A percentile compares a stretch with the other conserved stretches of the same genome.
Conservation (phyloP, 2,329 filamentous ascomycete genomes). For the Bipolaris cookei region DNA sequence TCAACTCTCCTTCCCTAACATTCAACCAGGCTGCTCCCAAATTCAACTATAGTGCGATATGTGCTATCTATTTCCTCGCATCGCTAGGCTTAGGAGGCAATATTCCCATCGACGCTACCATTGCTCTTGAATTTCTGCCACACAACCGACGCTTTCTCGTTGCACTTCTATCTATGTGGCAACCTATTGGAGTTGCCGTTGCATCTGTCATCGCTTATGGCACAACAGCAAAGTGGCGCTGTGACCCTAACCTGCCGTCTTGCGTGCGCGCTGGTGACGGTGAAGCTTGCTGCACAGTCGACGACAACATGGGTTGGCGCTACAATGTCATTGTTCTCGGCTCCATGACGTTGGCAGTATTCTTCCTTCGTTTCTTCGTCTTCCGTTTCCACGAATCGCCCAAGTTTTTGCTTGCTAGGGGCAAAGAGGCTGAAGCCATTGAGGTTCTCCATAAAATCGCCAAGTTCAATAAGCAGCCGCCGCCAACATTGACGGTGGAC, state of each 20-base stretch:
- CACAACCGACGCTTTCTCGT: slow-evolving; percentile 38
- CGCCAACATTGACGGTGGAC: slow-evolving; percentile 32
- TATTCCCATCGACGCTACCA: slow-evolving; percentile 38
- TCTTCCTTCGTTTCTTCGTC: slow-evolving; percentile 38
- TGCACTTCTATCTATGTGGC: slow-evolving; percentile 41
- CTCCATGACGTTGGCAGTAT: slow-evolving; percentile 34
- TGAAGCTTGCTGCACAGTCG: slow-evolving; percentile 12
- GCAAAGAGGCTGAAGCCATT: slow-evolving; percentile 36
- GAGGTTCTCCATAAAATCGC: slow-evolving; percentile 38
- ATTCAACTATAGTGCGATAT: slow-evolving; percentile 39
- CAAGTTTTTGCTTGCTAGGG: slow-evolving; percentile 36
- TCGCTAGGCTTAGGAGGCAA: slow-evolving; percentile 38
- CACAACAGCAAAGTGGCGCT: slow-evolving; percentile 39
- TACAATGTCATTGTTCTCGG: slow-evolving; percentile 40
- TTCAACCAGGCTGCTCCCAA: slow-evolving; percentile 33
- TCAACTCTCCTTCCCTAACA: slow-evolving; percentile 2
- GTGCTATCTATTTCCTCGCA: slow-evolving; percentile 38
- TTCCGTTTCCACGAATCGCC: slow-evolving; percentile 41
- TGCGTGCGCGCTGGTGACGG: slow-evolving; percentile 18
- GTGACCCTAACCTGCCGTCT: slow-evolving; percentile 25
- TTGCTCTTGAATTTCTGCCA: slow-evolving; percentile 36
- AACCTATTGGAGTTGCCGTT: slow-evolving; percentile 36
- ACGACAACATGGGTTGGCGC: slow-evolving; percentile 42
- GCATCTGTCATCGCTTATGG: slow-evolving; percentile 39
- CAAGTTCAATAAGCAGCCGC: slow-evolving; percentile 35